Conservation (phyloP, 2,329 filamentous ascomycete species). For the Aspergillus intermedius region DNA sequence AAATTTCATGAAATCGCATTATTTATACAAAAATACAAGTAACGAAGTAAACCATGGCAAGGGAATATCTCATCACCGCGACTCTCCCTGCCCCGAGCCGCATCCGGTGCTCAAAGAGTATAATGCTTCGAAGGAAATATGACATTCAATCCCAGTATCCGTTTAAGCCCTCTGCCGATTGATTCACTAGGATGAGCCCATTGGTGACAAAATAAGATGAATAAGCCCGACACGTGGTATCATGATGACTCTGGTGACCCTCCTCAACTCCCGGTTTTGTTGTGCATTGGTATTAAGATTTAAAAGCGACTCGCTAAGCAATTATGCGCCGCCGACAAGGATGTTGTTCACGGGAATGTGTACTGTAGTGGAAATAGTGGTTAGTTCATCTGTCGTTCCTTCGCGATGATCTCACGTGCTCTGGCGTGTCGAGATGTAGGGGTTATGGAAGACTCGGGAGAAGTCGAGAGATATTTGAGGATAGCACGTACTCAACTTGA, state of each 20-base stretch:
- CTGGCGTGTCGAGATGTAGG: neutral
- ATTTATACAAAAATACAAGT: conserved; percentile 7
- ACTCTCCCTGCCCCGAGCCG: neutral
- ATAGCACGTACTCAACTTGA: conserved; percentile 50
- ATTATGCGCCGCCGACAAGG: conserved; percentile 42
- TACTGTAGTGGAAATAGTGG: conserved; percentile 24
- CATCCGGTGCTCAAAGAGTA: neutral
- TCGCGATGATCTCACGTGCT: neutral
- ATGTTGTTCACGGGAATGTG: conserved; percentile 48
- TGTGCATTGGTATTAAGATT: conserved; percentile 2
- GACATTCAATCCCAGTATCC: neutral
- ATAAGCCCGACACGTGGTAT: neutral
- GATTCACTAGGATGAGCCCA: neutral
- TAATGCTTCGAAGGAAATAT: neutral
- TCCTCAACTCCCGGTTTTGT: neutral
- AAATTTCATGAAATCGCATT: conserved; percentile 1
- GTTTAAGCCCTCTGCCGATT: neutral
- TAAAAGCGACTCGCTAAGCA: neutral
- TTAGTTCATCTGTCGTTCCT: conserved; percentile 9
- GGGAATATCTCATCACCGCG: neutral
- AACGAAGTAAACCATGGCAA: neutral
- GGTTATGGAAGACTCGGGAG: neutral
- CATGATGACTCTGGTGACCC: neutral
- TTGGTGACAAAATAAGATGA: neutral
- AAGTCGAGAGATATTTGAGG: neutral